Evolutionary conservation across 2,329 filamentous ascomycete species (phyloP), one percentile per base, ranked within the genome.

Genomic region (Xylariaceae sp.): DNA sequence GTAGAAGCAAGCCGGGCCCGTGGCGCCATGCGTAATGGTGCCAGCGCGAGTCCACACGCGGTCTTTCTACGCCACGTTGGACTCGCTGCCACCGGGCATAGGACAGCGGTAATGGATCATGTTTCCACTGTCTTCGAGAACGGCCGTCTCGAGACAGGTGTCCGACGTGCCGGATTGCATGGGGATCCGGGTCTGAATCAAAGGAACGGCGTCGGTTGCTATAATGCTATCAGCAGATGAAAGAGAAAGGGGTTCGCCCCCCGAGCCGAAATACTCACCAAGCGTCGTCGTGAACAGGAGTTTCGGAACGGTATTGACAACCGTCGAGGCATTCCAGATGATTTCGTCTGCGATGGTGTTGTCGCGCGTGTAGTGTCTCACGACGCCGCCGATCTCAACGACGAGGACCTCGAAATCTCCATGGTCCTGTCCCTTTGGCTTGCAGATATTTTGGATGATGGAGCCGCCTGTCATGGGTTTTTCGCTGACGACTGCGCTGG

Each of bases 321-420:
- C 52, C 13, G 48, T 53, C 35, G 58, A 55, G 7, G 41, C n/a
- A 11, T 35, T 18, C 58, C 59, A 59, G 11, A 44, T 23, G 35
- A 54, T 44, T 1, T 55, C 39, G 2, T 45, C 18, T 0, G 34
- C 35, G 17, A 55, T 35, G 7, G 56, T 30, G 15, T 60, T 59
- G n/a, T 63, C 54, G n/a, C 57, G 55, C 10, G 57, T 65, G 10
- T 63, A 65, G 13, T 65, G 63, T 17, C 39, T 59, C 51, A 65
- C 23, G 2, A 41, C 9, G 6, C 61, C 63, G 13, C 50, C n/a
- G 1, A 51, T 17, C 61, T 64, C 63, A 8, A 63, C 57, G 15
- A 65, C 63, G 5, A 65, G 5, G 11, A 66, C 61, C 45, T 66
- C 63, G 2, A 64, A 61, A 23, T 65, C 53, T 0, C 64, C 64